These are phyloP conservation scores for Diaporthe sp. DNA, from an alignment of 2,329 filamentous ascomycete genomes.

Conservation along the genomic window DNA sequence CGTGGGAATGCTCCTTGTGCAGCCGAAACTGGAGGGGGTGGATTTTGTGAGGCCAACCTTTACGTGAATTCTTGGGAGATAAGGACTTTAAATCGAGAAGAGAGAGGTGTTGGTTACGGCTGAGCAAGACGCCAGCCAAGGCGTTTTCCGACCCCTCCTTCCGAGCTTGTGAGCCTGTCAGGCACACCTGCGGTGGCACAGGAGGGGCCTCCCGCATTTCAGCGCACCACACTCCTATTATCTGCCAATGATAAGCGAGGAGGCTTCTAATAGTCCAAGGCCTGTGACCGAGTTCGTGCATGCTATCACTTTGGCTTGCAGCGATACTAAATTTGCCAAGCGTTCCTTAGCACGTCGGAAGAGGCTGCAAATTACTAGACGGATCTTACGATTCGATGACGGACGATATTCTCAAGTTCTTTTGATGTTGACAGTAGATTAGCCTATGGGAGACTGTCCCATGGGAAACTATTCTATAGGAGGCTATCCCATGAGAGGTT, in stretches of 20 bases:
- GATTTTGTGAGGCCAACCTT: too few relatives aligned
- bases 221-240: not conserved
- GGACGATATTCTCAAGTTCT: too few relatives aligned
- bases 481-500: too few relatives aligned
- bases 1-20: not conserved
- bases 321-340: too few relatives aligned
- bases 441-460: too few relatives aligned
- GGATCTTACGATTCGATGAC: too few relatives aligned
- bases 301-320: too few relatives aligned
- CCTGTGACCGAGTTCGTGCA: not conserved
- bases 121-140: not conserved
- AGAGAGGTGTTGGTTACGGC: not conserved
- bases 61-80: not conserved
- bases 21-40: not conserved
- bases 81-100: not conserved
- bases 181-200: not conserved
- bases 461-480: too few relatives aligned
- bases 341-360: too few relatives aligned
- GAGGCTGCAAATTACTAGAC: too few relatives aligned
- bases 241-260: not conserved
- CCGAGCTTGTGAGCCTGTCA: not conserved
- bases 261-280: not conserved
- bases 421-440: too few relatives aligned
- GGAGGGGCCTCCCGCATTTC: not conserved
- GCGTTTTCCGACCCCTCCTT: not conserved